Conservation (phyloP, 495 filamentous ascomycete species). For the Cudoniella acicularis region DNA sequence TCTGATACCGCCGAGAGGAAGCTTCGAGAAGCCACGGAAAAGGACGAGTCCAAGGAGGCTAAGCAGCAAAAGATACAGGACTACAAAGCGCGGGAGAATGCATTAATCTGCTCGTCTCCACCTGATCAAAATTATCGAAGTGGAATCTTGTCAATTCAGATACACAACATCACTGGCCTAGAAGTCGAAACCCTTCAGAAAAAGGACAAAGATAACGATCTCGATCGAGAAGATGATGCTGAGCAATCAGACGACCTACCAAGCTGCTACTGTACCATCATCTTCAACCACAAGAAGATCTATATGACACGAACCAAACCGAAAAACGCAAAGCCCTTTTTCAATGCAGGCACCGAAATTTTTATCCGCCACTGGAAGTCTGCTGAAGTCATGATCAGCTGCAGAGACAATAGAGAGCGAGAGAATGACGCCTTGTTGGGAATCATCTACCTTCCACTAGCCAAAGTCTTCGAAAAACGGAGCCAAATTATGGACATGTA, state of each 20-base stretch:
- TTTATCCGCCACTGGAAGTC: conserved; percentile 64
- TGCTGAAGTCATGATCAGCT: conserved; percentile 60
- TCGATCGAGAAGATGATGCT: conserved; percentile 49
- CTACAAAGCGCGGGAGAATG: conserved; percentile 44
- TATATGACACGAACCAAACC: conserved; percentile 71
- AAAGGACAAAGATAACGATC: conserved; percentile 35
- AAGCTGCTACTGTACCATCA: conserved; percentile 64
- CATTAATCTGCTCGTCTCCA: conserved; percentile 55
- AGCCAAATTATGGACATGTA: conserved; percentile 60
- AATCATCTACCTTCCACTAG: conserved; percentile 60
- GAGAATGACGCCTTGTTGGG: conserved; percentile 66
- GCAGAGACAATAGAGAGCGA: conserved; percentile 60
- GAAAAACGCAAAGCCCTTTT: conserved; percentile 72
- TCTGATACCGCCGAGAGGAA: conserved; percentile 50
- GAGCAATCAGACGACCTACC: conserved; percentile 60
- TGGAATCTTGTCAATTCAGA: conserved; percentile 64
- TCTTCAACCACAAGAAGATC: conserved; percentile 66
- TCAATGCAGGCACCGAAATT: conserved; percentile 71
- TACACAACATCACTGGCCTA: conserved; percentile 70
- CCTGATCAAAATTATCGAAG: conserved; percentile 53
- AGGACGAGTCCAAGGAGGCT: conserved; percentile 49
- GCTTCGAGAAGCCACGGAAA: conserved; percentile 54
- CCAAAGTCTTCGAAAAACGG: conserved; percentile 48
- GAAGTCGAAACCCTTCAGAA: conserved; percentile 52
- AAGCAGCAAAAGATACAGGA: conserved; percentile 62